Evolutionary conservation across 306 rosid species (phyloP).

Genomic region (Crataegus laevigata): DNA sequence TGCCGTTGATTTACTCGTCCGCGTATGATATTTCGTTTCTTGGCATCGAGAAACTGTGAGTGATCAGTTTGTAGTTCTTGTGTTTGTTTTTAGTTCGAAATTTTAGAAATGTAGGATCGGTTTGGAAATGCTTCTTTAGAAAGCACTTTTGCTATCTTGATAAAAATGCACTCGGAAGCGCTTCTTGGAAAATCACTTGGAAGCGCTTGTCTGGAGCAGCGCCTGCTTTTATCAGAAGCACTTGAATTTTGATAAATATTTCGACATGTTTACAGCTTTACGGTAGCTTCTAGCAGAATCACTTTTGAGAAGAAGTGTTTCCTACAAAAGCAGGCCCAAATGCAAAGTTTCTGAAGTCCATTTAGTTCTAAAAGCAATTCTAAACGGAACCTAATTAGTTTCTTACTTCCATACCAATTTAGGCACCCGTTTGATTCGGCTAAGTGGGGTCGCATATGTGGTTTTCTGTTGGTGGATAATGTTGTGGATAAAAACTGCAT

Average conservation of each 20-base stretch:
- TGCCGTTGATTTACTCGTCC: constrained; percentile 72
- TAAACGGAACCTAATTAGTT: too few species aligned
- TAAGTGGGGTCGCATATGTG: constrained; percentile 80
- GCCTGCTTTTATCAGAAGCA: too few species aligned
- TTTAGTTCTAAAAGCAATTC: background rate
- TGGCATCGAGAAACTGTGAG: constrained; percentile 88
- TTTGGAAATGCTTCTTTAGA: too few species aligned
- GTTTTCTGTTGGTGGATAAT: constrained; percentile 48
- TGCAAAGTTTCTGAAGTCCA: background rate
- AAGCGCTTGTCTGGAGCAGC: too few species aligned
- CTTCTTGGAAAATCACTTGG: too few species aligned
- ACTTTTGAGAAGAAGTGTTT: too few species aligned
- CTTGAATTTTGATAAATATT: too few species aligned
- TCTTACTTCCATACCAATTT: background rate
- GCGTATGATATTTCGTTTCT: constrained; percentile 70
- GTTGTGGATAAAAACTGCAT: constrained; percentile 37
- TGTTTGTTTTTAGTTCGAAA: background rate
- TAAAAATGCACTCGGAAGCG: too few species aligned
- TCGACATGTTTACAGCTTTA: too few species aligned
- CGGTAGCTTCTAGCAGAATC: too few species aligned
- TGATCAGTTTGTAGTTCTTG: background rate
- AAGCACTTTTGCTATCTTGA: too few species aligned
- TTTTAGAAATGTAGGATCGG: background rate
- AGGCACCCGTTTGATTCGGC: constrained; percentile 96
- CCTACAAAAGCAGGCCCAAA: too few species aligned